These are phyloP conservation scores for Akanthomyces lecanii DNA, from an alignment of 2,329 filamentous ascomycete species.

Conservation along the genomic window DNA sequence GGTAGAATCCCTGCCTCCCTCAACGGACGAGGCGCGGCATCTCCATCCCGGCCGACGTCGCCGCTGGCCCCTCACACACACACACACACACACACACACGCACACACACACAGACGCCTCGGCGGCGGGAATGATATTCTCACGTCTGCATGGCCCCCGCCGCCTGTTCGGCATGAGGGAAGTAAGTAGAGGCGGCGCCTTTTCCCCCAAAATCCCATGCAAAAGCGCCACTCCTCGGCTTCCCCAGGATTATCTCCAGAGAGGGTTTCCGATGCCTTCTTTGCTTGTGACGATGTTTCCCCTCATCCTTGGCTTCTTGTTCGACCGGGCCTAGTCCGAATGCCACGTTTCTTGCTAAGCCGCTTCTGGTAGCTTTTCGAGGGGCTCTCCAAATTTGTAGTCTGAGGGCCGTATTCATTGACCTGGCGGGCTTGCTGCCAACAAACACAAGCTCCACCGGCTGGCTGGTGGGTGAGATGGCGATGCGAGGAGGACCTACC, in stretches of 20 bases:
- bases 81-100: too few species aligned
- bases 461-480: too few species aligned
- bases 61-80: too few species aligned
- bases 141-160: background rate
- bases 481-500: too few species aligned
- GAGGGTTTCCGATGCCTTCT: background rate
- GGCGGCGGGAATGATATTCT: background rate
- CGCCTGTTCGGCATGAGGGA: too few species aligned
- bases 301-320: background rate
- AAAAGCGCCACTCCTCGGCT: background rate
- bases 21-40: conserved; percentile 2
- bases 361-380: too few species aligned
- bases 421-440: too few species aligned
- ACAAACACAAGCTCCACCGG: too few species aligned
- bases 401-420: too few species aligned
- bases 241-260: background rate
- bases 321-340: too few species aligned
- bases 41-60: background rate
- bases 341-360: too few species aligned
- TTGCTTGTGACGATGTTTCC: background rate
- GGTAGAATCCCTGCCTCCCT: background rate
- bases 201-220: background rate
- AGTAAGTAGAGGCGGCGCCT: background rate
- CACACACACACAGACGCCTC: background rate
- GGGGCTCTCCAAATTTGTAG: too few species aligned